Evolutionary conservation across 2,329 filamentous ascomycete species (phyloP).

Genomic region (Colletotrichum coccodes): DNA sequence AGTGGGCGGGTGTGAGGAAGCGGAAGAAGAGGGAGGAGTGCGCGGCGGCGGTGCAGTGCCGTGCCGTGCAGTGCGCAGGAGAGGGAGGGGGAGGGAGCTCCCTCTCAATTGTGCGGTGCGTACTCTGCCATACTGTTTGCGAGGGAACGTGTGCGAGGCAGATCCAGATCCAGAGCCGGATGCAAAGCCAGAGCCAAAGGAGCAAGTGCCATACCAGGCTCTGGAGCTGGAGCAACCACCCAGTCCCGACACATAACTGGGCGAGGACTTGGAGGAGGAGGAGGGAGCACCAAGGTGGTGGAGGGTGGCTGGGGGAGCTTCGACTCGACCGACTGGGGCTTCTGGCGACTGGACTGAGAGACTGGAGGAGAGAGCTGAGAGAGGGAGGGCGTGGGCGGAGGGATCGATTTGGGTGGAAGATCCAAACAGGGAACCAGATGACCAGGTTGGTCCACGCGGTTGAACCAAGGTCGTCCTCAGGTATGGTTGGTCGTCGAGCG

Average conservation of each 20-base stretch:
- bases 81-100: constrained; percentile 25
- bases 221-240: constrained; percentile 21
- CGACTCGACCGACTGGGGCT: constrained; percentile 23
- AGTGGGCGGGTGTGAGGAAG: constrained; percentile 25
- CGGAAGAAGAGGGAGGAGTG: constrained; percentile 16
- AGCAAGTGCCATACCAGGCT: constrained; percentile 11
- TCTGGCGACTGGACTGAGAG: not conserved
- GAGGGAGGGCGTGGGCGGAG: constrained; percentile 13
- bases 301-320: constrained; percentile 32
- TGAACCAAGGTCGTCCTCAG: not conserved
- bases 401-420: constrained; percentile 22
- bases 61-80: constrained; percentile 19
- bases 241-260: not conserved
- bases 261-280: not conserved
- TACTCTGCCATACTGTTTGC: constrained; percentile 23
- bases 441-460: not conserved
- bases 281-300: constrained; percentile 23
- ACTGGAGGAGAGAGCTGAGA: not conserved
- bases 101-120: constrained; percentile 24
- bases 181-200: constrained; percentile 10
- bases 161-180: constrained; percentile 1
- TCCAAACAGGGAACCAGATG: constrained; percentile 30
- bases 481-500: constrained; percentile 27
- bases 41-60: constrained; percentile 14
- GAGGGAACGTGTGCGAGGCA: constrained; percentile 27